Conservation (phyloP, 345 rosid species). For the Anastatica hierochuntica region DNA sequence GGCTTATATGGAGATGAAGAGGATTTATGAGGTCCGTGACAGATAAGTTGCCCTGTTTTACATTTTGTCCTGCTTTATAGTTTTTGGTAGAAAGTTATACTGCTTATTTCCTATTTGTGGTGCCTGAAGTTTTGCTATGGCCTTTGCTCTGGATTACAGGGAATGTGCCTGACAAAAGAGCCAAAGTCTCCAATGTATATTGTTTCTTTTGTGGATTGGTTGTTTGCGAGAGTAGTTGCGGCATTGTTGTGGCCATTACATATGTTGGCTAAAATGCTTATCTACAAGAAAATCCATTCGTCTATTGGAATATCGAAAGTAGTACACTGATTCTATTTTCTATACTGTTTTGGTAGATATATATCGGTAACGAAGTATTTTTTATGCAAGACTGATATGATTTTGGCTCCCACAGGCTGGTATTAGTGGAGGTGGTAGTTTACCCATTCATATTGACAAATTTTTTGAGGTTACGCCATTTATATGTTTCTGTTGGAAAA, state of each 20-base stretch:
- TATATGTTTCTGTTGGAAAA: not conserved
- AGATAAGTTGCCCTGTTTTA: not conserved
- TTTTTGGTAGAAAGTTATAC: too few relatives aligned
- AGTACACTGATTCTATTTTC: not conserved
- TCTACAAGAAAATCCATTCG: slow-evolving; percentile 65
- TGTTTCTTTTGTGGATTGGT: slow-evolving; percentile 44
- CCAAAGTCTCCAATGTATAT: slow-evolving; percentile 49
- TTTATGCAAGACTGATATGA: not conserved
- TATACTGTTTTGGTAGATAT: not conserved
- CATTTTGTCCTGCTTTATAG: not conserved
- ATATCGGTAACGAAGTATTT: not conserved
- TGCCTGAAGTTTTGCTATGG: not conserved
- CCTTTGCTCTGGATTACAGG: slow-evolving; percentile 32
- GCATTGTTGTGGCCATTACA: slow-evolving; percentile 74
- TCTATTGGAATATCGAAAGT: slow-evolving; percentile 92
- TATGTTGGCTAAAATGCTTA: slow-evolving; percentile 58
- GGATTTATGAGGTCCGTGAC: slow-evolving; percentile 64
- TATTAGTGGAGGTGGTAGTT: slow-evolving; percentile 86
- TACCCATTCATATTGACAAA: slow-evolving; percentile 67
- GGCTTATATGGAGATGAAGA: slow-evolving; percentile 65
- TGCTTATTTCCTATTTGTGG: too few relatives aligned
- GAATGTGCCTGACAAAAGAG: slow-evolving; percentile 52
- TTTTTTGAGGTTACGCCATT: slow-evolving; percentile 73
- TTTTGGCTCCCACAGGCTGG: slow-evolving; percentile 60
- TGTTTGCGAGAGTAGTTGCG: slow-evolving; percentile 67